Conservation (phyloP, 2,329 filamentous ascomycete species). For the Cladosporium colombiae region DNA sequence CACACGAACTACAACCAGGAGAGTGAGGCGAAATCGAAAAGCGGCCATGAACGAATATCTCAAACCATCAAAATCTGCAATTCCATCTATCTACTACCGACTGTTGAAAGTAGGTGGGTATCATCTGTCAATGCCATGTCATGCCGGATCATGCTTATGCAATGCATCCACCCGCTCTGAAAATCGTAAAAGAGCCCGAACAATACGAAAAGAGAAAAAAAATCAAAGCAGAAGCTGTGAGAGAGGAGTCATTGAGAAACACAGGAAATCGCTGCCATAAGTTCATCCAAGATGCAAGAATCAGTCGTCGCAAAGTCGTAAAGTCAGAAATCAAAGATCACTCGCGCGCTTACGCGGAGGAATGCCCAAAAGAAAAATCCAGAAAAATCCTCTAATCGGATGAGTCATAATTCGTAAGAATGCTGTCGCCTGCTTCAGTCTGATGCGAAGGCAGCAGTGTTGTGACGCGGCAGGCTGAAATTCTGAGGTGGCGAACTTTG, state of each 20-base stretch:
- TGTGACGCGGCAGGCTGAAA: conserved; percentile 7
- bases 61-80: neutral
- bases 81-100: conserved; percentile 17
- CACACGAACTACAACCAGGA: neutral
- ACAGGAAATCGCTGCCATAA: neutral
- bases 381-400: neutral
- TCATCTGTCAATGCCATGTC: conserved; percentile 17
- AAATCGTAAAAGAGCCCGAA: neutral
- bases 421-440: conserved; percentile 14
- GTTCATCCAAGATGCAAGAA: neutral
- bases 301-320: neutral
- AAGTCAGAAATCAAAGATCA: neutral
- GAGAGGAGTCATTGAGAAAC: conserved; percentile 1
- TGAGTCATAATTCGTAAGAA: conserved; percentile 16
- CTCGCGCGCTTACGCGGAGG: conserved; percentile 4
- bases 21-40: neutral
- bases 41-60: neutral
- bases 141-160: conserved; percentile 19
- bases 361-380: neutral
- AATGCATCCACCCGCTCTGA: conserved; percentile 15
- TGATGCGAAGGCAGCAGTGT: conserved; percentile 2
- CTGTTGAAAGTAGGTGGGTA: conserved; percentile 19
- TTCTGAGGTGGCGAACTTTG: conserved; percentile 7
- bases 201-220: neutral
- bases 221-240: neutral